Conservation (phyloP, 2,329 filamentous ascomycete genomes). For the Colletotrichum plurivorum region DNA sequence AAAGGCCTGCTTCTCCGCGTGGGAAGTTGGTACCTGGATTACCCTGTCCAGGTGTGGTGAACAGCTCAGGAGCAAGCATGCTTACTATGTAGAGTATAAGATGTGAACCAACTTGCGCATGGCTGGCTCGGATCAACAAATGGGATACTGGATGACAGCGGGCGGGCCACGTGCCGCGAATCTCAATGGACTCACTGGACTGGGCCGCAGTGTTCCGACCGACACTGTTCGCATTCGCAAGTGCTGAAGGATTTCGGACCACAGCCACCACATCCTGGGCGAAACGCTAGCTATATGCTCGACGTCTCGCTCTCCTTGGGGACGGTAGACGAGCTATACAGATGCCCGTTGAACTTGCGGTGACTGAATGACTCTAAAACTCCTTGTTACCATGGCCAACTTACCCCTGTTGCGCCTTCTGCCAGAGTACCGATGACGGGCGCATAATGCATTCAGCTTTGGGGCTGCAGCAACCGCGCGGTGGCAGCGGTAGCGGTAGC, state of each 20-base stretch:
- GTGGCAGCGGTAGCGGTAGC: constrained; percentile 1
- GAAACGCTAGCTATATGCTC: too few relatives aligned
- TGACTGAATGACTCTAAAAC: not conserved
- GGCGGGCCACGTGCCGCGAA: not conserved
- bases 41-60: too few relatives aligned
- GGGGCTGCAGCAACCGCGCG: constrained; percentile 3
- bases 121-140: not conserved
- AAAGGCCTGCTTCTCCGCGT: too few relatives aligned
- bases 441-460: not conserved
- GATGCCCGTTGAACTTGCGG: too few relatives aligned
- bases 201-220: too few relatives aligned
- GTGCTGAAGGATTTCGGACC: too few relatives aligned
- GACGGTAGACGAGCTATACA: too few relatives aligned
- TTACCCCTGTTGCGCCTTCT: constrained; percentile 26
- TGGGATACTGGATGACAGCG: not conserved
- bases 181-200: not conserved
- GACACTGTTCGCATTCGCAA: not conserved
- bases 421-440: constrained; percentile 29
- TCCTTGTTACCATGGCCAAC: constrained; percentile 24
- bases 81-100: too few relatives aligned
- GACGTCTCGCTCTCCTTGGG: too few relatives aligned
- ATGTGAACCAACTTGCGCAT: not conserved
- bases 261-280: too few relatives aligned
- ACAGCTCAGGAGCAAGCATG: too few relatives aligned
- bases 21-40: too few relatives aligned